Evolutionary conservation across 1,139 yeast species (phyloP).

Genomic region (Kodamaea fungicola): DNA sequence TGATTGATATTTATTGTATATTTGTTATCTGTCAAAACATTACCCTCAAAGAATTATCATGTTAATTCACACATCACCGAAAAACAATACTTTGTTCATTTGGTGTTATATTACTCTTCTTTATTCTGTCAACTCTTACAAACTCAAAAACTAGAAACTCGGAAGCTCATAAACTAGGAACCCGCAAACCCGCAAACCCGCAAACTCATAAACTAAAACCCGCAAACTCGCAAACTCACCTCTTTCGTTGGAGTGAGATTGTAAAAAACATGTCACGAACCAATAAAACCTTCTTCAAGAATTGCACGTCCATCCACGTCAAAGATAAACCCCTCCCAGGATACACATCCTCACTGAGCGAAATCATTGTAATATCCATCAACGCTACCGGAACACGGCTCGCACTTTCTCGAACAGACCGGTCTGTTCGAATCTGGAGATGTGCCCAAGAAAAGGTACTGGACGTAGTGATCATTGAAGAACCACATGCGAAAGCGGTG

Average conservation of each 20-base stretch:
- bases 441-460: conserved; percentile 24
- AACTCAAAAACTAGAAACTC: no score
- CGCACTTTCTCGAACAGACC: conserved; percentile 46
- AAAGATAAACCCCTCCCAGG: conserved; percentile 30
- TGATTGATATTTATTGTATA: no score
- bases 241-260: neutral
- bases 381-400: conserved; percentile 44
- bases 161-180: no score
- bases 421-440: conserved; percentile 43
- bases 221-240: neutral
- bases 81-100: no score
- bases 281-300: conserved; percentile 4
- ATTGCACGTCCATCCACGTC: conserved; percentile 9
- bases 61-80: no score
- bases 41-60: no score
- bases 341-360: conserved; percentile 22
- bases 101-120: no score
- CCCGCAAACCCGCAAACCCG: no score
- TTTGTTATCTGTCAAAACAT: no score
- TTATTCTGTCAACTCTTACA: no score
- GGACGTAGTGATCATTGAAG: conserved; percentile 37
- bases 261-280: neutral
- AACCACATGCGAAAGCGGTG: conserved; percentile 46
- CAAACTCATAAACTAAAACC: neutral
- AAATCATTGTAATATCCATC: conserved; percentile 28